Evolutionary conservation across 2,329 filamentous ascomycete species (phyloP).

Genomic region (Diaporthe vaccinii): DNA sequence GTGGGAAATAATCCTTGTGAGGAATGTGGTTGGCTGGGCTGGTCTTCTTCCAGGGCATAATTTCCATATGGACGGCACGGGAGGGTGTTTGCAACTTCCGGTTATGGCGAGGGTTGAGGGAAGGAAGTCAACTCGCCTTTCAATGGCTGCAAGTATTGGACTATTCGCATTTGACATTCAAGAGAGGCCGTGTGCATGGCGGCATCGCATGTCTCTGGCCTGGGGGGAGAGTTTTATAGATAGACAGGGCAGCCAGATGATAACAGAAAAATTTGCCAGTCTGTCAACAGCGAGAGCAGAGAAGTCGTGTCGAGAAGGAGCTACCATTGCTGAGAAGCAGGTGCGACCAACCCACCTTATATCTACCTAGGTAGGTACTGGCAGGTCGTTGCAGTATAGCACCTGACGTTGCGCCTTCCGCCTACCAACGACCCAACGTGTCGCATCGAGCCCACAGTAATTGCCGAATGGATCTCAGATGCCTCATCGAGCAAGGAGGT

Average conservation of each 20-base stretch:
- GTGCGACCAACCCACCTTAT: background rate
- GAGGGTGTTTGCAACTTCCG: background rate
- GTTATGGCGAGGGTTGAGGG: background rate
- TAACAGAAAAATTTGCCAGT: background rate
- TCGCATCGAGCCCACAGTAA: slow-evolving; percentile 27
- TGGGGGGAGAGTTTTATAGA: background rate
- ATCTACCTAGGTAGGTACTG: background rate
- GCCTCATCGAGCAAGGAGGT: slow-evolving; percentile 21
- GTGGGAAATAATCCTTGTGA: background rate
- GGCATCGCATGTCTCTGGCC: background rate
- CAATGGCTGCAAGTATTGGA: background rate
- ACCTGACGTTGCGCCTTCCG: slow-evolving; percentile 6
- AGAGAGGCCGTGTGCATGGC: background rate
- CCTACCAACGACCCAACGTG: background rate
- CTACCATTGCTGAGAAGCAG: background rate
- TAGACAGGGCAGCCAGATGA: background rate
- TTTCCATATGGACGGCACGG: background rate
- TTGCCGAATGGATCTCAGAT: slow-evolving; percentile 23
- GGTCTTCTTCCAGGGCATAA: background rate
- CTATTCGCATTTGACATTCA: background rate
- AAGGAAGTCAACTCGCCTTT: background rate
- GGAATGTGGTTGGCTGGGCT: background rate
- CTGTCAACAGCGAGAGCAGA: background rate
- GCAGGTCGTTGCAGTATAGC: background rate
- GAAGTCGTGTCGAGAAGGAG: background rate